Evolutionary conservation across 1,139 yeast species (phyloP).

Genomic region (Geotrichum siamense): DNA sequence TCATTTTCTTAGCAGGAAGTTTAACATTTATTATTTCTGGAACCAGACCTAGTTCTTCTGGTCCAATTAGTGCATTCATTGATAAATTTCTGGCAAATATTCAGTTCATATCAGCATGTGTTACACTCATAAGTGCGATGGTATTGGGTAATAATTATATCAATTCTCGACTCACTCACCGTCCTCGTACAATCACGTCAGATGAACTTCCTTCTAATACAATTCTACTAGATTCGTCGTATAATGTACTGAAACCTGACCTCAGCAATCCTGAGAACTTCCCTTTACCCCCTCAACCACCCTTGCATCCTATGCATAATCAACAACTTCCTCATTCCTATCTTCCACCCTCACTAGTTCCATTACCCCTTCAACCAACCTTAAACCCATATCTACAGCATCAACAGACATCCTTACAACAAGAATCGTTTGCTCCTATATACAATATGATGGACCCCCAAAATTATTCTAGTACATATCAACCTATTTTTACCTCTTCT

Average conservation of each 20-base stretch:
- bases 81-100: slow-evolving; percentile 9
- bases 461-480: too few species aligned
- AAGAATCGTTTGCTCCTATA: not conserved
- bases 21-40: slow-evolving; percentile 6
- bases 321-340: slow-evolving; percentile 2
- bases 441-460: too few species aligned
- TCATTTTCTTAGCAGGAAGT: slow-evolving; percentile 7
- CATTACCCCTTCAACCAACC: not conserved
- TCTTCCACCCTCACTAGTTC: not conserved
- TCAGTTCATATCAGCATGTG: slow-evolving; percentile 9
- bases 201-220: slow-evolving; percentile 9
- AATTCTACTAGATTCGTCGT: not conserved
- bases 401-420: too few species aligned
- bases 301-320: not conserved
- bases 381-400: not conserved
- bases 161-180: not conserved
- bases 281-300: not conserved
- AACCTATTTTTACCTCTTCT: too few species aligned
- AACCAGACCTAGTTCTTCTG: slow-evolving; percentile 10
- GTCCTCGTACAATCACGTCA: not conserved
- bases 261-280: not conserved
- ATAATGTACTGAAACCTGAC: not conserved
- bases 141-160: not conserved
- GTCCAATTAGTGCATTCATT: slow-evolving; percentile 13
- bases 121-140: not conserved